Conservation (phyloP, 208 protist species). For the Acanthamoeba sp. region DNA sequence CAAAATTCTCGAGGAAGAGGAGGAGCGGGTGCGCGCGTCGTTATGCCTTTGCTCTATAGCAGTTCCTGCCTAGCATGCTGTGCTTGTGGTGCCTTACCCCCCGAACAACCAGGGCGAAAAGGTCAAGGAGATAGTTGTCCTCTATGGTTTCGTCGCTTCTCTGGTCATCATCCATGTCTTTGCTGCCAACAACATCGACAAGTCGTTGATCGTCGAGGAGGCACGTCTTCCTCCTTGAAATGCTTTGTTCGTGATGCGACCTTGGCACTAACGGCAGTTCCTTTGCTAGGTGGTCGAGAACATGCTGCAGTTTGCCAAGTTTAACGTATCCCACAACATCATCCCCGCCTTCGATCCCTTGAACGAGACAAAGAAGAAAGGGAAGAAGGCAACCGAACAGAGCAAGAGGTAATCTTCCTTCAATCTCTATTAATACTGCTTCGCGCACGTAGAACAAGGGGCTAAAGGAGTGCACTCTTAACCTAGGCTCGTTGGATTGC, state of each 20-base stretch:
- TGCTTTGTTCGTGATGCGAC: neutral
- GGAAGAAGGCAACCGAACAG: conserved; percentile 37
- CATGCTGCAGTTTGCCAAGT: conserved; percentile 70
- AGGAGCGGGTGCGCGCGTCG: conserved; percentile 46
- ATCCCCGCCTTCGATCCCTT: conserved; percentile 68
- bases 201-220: conserved; percentile 60
- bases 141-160: conserved; percentile 49
- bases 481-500: conserved; percentile 14
- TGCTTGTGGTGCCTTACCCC: too few relatives aligned
- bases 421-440: neutral
- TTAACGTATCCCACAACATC: conserved; percentile 48
- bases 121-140: neutral
- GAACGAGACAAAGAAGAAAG: conserved; percentile 25
- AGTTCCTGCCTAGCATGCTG: too few relatives aligned
- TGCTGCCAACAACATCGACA: conserved; percentile 23
- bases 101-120: conserved; percentile 24
- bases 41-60: too few relatives aligned
- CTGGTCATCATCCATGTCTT: conserved; percentile 59
- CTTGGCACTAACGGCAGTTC: neutral
- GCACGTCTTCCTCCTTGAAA: neutral
- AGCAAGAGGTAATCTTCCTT: neutral
- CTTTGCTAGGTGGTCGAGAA: conserved; percentile 57
- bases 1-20: conserved; percentile 35
- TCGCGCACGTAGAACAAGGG: too few relatives aligned
- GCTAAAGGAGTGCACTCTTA: too few relatives aligned